Evolutionary conservation across 371 early-diverging fungal species (phyloP), one percentile per base, ranked within the genome.

Genomic region (Haplosporangium sp.): DNA sequence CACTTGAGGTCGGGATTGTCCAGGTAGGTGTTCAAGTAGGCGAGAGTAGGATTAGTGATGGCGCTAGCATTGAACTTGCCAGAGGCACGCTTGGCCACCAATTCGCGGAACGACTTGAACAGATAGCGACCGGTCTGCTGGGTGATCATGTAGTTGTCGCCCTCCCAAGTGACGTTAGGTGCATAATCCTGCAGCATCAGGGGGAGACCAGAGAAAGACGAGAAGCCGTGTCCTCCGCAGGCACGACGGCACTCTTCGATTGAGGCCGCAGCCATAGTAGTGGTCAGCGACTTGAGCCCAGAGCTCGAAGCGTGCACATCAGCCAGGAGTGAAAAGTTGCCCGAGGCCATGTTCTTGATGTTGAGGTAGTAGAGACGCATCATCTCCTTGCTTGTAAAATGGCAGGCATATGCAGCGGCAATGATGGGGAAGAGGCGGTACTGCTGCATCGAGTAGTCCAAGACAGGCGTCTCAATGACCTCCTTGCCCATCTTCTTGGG

Each of bases 191-290:
- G 89, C 62, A 90, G 91, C 70, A 92, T 86, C 62, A 88, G 86
- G n/a, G 89, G 86, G 42, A 95, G 82, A 5, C 94, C 94, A 55
- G 91, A 89, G 83, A 91, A 92, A 77, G 85, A 81, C 64, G 90
- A 87, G 82, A 89, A 95, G 5, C 94, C 95, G 52, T 95, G 94
- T 43, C 95, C 95, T 64, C 95, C 95, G 85, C 91, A 79, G 75
- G 90, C 82, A 68, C 91, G 84, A 65, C 90, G 83, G 83, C 90
- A 84, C 12, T 90, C 89, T 65, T 95, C 96, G 51, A 94, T 86
- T 42, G 89, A 90, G 6, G 86, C 87, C n/a, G 88, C 76, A 13
- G 87, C 89, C 80, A 91, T 85, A 11, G 91, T 91, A 0, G 94
- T 94, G 10, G 88, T 87, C 82, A 91, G 85, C 41, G 90, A 86